Evolutionary conservation across 2,329 filamentous ascomycete species (phyloP).

Genomic region (Neofusicoccum cordaticola): DNA sequence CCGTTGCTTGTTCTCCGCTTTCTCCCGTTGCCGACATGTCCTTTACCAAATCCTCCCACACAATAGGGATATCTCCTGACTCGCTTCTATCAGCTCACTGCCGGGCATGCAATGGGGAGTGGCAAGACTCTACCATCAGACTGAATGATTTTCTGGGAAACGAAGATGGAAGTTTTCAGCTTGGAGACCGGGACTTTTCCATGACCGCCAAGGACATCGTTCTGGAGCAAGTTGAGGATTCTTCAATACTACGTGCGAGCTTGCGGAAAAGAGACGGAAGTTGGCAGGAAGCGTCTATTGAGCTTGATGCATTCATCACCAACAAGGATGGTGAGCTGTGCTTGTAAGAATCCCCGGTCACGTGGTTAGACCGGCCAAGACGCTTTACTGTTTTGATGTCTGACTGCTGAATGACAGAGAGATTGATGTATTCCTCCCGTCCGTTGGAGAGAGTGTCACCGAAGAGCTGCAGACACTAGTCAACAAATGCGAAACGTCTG

Average conservation of each 20-base stretch:
- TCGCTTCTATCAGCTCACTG: background rate
- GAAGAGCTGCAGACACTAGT: background rate
- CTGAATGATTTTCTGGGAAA: slow-evolving; percentile 3
- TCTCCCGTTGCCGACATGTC: background rate
- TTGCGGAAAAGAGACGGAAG: background rate
- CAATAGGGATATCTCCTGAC: background rate
- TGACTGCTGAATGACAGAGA: background rate
- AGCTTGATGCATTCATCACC: slow-evolving; percentile 3
- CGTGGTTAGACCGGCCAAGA: background rate
- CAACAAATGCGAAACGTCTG: background rate
- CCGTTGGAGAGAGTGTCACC: background rate
- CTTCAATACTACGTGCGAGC: background rate
- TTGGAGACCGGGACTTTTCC: slow-evolving; percentile 12
- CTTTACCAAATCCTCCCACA: background rate
- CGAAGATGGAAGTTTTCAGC: background rate
- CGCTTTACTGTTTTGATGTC: background rate
- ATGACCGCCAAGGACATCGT: background rate
- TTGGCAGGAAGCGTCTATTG: background rate
- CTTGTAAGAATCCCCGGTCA: background rate
- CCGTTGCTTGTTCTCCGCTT: background rate
- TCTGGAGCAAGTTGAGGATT: background rate
- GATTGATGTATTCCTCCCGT: background rate
- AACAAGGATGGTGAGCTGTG: slow-evolving; percentile 2
- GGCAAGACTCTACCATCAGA: background rate
- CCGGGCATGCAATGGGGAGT: background rate